A percentile compares a stretch with the other conserved stretches of the same genome.
These are phyloP conservation scores for Suillus clintonianus DNA, from an alignment of 768 basidiomycete genomes.

Conservation along the genomic window DNA sequence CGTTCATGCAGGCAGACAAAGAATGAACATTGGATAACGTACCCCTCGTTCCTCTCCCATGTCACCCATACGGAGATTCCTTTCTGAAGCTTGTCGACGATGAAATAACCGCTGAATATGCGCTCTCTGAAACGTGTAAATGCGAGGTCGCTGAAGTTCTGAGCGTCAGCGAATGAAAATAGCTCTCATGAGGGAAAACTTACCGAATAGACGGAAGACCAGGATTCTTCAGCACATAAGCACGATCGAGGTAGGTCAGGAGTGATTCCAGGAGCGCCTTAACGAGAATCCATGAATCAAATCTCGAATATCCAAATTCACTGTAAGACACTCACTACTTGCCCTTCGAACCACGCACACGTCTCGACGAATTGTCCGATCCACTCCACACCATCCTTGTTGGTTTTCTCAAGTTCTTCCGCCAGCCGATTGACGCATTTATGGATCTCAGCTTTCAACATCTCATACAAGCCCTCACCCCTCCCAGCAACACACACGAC, in stretches of 20 bases:
- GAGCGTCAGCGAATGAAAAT: background rate
- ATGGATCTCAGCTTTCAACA: slow-evolving; percentile 62
- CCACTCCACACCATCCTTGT: slow-evolving; percentile 49
- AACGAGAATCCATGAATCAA: slow-evolving; percentile 5
- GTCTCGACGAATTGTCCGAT: slow-evolving; percentile 53
- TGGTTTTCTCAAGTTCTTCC: slow-evolving; percentile 33
- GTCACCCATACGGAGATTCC: slow-evolving; percentile 54
- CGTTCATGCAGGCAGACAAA: slow-evolving; percentile 1
- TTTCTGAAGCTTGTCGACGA: slow-evolving; percentile 45
- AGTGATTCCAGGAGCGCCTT: slow-evolving; percentile 63
- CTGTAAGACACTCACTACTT: slow-evolving; percentile 50
- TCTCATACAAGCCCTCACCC: slow-evolving; percentile 61
- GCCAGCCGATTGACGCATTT: slow-evolving; percentile 46
- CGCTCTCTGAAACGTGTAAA: slow-evolving; percentile 50
- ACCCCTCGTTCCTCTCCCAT: slow-evolving; percentile 53
- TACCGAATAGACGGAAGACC: slow-evolving; percentile 48
- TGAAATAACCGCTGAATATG: slow-evolving; percentile 50
- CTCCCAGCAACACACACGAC: slow-evolving; percentile 53
- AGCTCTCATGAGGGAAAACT: slow-evolving; percentile 12
- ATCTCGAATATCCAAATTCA: background rate
- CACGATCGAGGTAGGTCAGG: slow-evolving; percentile 72
- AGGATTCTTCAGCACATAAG: slow-evolving; percentile 50
- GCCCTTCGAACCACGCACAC: slow-evolving; percentile 65
- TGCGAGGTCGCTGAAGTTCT: slow-evolving; percentile 54
- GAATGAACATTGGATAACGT: background rate